Conservation (phyloP, 805 yeast species). For the Saccharomycopsis javanensis region DNA sequence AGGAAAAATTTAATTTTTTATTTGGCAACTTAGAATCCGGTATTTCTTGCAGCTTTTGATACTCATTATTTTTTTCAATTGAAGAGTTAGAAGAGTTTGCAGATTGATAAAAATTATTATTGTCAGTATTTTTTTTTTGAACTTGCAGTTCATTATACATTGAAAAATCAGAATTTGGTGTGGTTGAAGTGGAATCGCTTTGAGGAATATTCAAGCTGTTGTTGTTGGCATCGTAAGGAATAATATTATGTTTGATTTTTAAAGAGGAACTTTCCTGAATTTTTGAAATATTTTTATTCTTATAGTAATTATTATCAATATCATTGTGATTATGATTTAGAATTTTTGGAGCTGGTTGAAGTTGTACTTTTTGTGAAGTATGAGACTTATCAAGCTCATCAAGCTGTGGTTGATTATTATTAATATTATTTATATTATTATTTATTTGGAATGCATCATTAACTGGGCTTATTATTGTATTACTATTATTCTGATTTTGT, state of each 20-base stretch:
- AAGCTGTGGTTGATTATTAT: background rate
- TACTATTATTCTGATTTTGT: background rate
- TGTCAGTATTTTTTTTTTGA: background rate
- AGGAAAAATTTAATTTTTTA: background rate
- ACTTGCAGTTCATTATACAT: background rate
- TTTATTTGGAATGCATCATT: background rate
- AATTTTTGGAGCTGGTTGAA: background rate
- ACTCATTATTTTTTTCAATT: background rate
- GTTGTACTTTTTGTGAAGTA: background rate
- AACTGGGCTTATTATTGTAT: background rate
- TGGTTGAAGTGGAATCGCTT: background rate
- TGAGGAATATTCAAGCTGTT: background rate
- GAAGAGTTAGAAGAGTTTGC: background rate
- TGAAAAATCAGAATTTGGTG: constrained; percentile 2
- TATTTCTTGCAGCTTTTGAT: background rate
- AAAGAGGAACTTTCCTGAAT: background rate
- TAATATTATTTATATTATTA: background rate
- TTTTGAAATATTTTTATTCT: background rate
- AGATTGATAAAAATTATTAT: background rate
- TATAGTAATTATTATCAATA: no score
- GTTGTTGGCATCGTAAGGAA: background rate
- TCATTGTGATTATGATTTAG: background rate
- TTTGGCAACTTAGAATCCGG: background rate
- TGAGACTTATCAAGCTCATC: background rate
- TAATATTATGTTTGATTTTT: background rate